These are phyloP conservation scores for Rhizopogon parksii DNA, from an alignment of 1,284 basidiomycete genomes.

Conservation along the genomic window DNA sequence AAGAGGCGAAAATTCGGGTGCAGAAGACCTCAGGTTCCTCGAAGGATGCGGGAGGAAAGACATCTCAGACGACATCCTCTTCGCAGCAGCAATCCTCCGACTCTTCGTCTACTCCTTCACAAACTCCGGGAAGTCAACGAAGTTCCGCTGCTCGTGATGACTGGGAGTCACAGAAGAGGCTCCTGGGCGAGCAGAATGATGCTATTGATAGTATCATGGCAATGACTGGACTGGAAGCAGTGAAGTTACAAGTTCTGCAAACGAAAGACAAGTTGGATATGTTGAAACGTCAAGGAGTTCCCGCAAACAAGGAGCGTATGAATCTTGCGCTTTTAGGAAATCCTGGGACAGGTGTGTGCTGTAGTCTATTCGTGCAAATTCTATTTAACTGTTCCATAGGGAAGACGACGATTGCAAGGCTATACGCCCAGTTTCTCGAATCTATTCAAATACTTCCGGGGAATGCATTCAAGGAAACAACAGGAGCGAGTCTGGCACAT, in stretches of 20 bases:
- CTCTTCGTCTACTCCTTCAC: slow-evolving; percentile 4
- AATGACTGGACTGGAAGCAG: slow-evolving; percentile 44
- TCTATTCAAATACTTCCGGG: slow-evolving; percentile 43
- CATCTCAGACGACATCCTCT: not conserved
- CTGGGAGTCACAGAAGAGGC: slow-evolving; percentile 39
- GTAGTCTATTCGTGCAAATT: not conserved
- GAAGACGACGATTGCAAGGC: slow-evolving; percentile 59
- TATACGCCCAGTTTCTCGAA: slow-evolving; percentile 48
- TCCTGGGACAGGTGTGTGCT: slow-evolving; percentile 40
- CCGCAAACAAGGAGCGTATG: slow-evolving; percentile 37
- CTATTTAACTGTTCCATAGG: slow-evolving; percentile 22
- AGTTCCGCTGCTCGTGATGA: slow-evolving; percentile 4
- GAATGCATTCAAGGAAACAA: slow-evolving; percentile 44
- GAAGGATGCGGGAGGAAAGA: not conserved
- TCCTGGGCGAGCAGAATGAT: slow-evolving; percentile 36
- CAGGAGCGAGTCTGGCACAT: slow-evolving; percentile 45
- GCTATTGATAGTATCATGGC: slow-evolving; percentile 43
- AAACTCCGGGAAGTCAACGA: not conserved
- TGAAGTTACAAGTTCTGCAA: slow-evolving; percentile 38
- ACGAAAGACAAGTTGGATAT: slow-evolving; percentile 42
- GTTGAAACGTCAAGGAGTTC: slow-evolving; percentile 32
- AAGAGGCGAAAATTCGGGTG: slow-evolving; percentile 7
- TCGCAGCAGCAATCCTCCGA: not conserved
- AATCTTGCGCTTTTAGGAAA: slow-evolving; percentile 45
- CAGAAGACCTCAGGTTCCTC: slow-evolving; percentile 5